Percentiles rank a stretch among this genome's conserved stretches.
Evolutionary conservation across 1,139 yeast species (phyloP).

Genomic region (Candida pseudoviswanathii): DNA sequence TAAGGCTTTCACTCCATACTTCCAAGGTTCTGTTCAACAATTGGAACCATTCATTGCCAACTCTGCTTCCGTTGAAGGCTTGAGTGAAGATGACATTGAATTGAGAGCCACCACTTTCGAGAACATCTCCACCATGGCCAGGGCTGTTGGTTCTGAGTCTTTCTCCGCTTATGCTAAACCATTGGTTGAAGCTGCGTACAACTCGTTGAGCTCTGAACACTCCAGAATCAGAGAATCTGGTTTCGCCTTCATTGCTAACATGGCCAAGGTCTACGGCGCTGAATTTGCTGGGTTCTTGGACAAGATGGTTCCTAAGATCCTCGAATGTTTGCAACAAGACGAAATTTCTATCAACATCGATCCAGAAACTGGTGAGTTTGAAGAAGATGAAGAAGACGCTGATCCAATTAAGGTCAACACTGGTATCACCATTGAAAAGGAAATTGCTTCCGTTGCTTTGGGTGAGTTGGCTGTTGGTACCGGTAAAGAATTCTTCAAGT

Average conservation of each 20-base stretch:
- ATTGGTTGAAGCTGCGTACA: slow-evolving; percentile 84
- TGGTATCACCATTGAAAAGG: slow-evolving; percentile 95
- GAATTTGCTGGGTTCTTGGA: slow-evolving; percentile 88
- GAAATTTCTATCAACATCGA: slow-evolving; percentile 62
- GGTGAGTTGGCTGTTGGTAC: slow-evolving; percentile 89
- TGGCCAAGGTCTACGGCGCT: slow-evolving; percentile 92
- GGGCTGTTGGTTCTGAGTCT: slow-evolving; percentile 91
- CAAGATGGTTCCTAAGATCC: slow-evolving; percentile 79
- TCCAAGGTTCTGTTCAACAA: slow-evolving; percentile 74
- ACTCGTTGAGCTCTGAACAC: slow-evolving; percentile 74
- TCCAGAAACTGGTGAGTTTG: slow-evolving; percentile 42
- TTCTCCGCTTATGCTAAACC: slow-evolving; percentile 88
- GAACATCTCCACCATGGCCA: slow-evolving; percentile 91
- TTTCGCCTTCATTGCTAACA: slow-evolving; percentile 89
- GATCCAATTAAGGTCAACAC: slow-evolving; percentile 73
- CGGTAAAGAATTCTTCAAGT: slow-evolving; percentile 76
- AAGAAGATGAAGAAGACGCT: slow-evolving; percentile 59
- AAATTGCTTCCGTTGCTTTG: slow-evolving; percentile 92
- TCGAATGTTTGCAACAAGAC: slow-evolving; percentile 81
- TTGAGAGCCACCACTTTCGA: slow-evolving; percentile 91
- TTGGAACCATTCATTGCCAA: slow-evolving; percentile 78
- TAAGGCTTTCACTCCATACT: slow-evolving; percentile 81
- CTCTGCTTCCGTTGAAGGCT: slow-evolving; percentile 65
- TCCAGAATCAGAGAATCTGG: slow-evolving; percentile 93
- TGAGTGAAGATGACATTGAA: slow-evolving; percentile 79